Percentiles rank a stretch among this genome's conserved stretches.
phyloP scores from a whole-genome alignment of 2,329 filamentous ascomycete genomes.

The Ceratocystis cacaofunesta region DNA sequence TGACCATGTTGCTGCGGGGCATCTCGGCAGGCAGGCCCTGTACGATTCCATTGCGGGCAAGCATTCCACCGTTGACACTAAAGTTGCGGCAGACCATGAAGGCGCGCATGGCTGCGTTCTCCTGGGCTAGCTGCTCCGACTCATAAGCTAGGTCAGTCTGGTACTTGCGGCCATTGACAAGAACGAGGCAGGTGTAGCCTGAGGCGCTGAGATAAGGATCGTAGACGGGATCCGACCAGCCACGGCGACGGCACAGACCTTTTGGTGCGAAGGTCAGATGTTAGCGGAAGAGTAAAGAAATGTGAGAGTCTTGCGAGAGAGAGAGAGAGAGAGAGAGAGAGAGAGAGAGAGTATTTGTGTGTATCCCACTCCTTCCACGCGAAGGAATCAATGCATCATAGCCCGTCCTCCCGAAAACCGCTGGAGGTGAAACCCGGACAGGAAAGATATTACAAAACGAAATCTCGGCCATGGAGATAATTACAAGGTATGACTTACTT shows the following conservation, averaged over 20 bases:
- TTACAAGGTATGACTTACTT: slow-evolving; percentile 38
- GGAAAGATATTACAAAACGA: neutral
- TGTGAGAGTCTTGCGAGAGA: neutral
- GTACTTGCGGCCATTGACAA: slow-evolving; percentile 94
- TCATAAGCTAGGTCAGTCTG: slow-evolving; percentile 78
- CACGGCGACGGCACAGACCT: slow-evolving; percentile 90
- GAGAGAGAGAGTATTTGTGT: neutral
- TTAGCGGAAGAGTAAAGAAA: neutral
- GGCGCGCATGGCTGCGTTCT: slow-evolving; percentile 87
- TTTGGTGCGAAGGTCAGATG: slow-evolving; percentile 16
- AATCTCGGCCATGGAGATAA: neutral
- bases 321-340: neutral
- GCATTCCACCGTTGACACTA: slow-evolving; percentile 90
- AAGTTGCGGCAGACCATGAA: slow-evolving; percentile 98
- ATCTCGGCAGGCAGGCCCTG: slow-evolving; percentile 47
- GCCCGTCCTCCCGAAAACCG: neutral
- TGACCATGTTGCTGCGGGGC: slow-evolving; percentile 28
- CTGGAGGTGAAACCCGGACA: neutral
- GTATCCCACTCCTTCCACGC: neutral
- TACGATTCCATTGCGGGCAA: slow-evolving; percentile 52
- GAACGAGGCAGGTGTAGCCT: slow-evolving; percentile 78
- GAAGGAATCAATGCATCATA: neutral
- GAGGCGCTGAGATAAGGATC: slow-evolving; percentile 59
- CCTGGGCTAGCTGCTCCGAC: slow-evolving; percentile 67
- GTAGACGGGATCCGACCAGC: slow-evolving; percentile 85